A percentile compares a stretch with the other conserved stretches of the same genome.
phyloP scores from a whole-genome alignment of 2,329 filamentous ascomycete species.

The Xylariaceae sp. region DNA sequence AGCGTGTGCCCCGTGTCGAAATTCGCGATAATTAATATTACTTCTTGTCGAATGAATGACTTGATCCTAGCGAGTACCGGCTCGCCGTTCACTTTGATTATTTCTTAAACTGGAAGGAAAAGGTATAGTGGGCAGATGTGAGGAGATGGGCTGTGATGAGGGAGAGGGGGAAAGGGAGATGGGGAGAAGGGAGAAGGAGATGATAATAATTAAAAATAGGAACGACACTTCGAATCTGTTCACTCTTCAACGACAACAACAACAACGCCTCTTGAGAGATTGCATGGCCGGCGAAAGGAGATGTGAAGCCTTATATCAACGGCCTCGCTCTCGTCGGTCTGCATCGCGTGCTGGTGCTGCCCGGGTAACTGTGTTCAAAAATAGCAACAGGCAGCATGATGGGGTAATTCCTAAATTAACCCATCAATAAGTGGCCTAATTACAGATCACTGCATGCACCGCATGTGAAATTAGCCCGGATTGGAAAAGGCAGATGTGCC shows the following conservation, averaged over 20 bases:
- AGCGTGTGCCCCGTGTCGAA: constrained; percentile 17
- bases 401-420: constrained; percentile 38
- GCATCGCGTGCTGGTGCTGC: constrained; percentile 27
- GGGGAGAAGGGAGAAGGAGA: constrained; percentile 33
- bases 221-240: constrained; percentile 48
- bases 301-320: constrained; percentile 54
- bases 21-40: constrained; percentile 36
- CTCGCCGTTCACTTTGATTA: constrained; percentile 49
- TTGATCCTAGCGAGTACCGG: constrained; percentile 53
- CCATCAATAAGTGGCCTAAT: constrained; percentile 30
- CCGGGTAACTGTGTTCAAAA: constrained; percentile 37
- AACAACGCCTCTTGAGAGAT: constrained; percentile 34
- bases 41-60: constrained; percentile 43
- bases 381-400: constrained; percentile 33
- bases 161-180: constrained; percentile 32
- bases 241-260: constrained; percentile 40
- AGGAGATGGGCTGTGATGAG: background rate
- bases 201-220: constrained; percentile 37
- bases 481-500: constrained; percentile 25
- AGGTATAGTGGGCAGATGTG: constrained; percentile 22
- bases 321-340: constrained; percentile 40
- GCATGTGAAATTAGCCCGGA: constrained; percentile 31
- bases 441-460: constrained; percentile 30
- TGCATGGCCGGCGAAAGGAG: constrained; percentile 38
- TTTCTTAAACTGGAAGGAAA: too few species aligned